Conservation (phyloP, 1,284 basidiomycete genomes). For the Thecaphora thlaspeos region DNA sequence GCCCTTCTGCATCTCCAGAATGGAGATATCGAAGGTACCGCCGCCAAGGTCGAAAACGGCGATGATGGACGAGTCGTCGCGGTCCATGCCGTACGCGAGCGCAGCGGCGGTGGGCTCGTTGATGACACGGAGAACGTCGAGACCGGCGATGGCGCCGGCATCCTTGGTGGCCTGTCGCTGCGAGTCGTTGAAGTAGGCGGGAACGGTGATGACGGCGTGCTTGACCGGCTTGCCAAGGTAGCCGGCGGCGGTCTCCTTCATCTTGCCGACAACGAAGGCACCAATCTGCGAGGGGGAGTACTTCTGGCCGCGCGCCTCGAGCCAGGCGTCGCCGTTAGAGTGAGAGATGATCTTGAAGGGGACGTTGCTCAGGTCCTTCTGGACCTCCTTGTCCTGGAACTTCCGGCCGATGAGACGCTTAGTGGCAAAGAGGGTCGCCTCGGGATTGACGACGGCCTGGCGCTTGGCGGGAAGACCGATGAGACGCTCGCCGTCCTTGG, state of each 20-base stretch:
- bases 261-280: conserved; percentile 84
- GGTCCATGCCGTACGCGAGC: conserved; percentile 74
- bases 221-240: conserved; percentile 90
- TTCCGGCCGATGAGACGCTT: conserved; percentile 95
- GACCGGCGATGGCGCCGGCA: conserved; percentile 92
- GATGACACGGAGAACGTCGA: conserved; percentile 96
- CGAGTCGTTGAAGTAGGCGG: conserved; percentile 98
- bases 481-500: conserved; percentile 71
- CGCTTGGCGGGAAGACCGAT: conserved; percentile 96
- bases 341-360: conserved; percentile 74
- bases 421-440: conserved; percentile 67
- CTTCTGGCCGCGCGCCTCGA: conserved; percentile 68
- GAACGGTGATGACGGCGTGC: conserved; percentile 88
- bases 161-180: conserved; percentile 98
- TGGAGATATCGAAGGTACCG: conserved; percentile 96
- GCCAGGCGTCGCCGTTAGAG: conserved; percentile 67
- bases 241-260: conserved; percentile 91
- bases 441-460: conserved; percentile 94
- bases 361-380: conserved; percentile 74
- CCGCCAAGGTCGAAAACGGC: conserved; percentile 96
- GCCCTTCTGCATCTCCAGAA: conserved; percentile 97
- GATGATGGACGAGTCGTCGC: conserved; percentile 62
- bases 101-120: conserved; percentile 98
- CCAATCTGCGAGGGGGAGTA: conserved; percentile 68
- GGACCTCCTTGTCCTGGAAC: conserved; percentile 88